Evolutionary conservation across 495 filamentous ascomycete species (phyloP).

Genomic region (Chaetomium cochliodes): DNA sequence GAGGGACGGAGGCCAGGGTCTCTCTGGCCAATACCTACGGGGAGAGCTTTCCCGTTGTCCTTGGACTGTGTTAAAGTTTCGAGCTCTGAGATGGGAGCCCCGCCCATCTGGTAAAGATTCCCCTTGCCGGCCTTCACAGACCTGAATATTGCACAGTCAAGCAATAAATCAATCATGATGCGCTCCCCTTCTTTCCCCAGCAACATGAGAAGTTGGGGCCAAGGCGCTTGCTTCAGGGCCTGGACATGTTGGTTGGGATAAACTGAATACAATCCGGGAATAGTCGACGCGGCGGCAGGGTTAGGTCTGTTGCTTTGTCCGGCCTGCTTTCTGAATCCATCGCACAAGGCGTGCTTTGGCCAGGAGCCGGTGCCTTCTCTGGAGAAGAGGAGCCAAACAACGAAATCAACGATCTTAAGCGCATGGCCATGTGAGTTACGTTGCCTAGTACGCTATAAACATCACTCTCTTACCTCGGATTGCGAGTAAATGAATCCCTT

Average conservation of each 20-base stretch:
- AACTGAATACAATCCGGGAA: slow-evolving; percentile 54
- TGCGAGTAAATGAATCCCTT: slow-evolving; percentile 47
- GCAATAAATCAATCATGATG: slow-evolving; percentile 75
- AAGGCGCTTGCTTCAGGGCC: slow-evolving; percentile 65
- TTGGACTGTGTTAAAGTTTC: slow-evolving; percentile 27
- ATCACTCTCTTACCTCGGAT: slow-evolving; percentile 55
- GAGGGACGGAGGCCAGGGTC: slow-evolving; percentile 44
- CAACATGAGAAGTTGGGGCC: slow-evolving; percentile 68
- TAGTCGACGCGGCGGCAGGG: slow-evolving; percentile 3
- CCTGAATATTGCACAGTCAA: slow-evolving; percentile 76
- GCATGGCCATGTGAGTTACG: slow-evolving; percentile 13
- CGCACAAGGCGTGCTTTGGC: slow-evolving; percentile 71
- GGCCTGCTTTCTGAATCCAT: slow-evolving; percentile 61
- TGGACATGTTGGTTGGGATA: slow-evolving; percentile 70
- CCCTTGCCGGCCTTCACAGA: slow-evolving; percentile 56
- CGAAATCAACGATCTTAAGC: slow-evolving; percentile 79
- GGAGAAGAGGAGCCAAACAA: slow-evolving; percentile 72
- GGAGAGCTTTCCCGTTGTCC: slow-evolving; percentile 19
- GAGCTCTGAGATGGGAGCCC: slow-evolving; percentile 50
- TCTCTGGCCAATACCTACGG: slow-evolving; percentile 18
- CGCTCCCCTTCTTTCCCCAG: slow-evolving; percentile 75
- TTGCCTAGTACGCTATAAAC: neutral
- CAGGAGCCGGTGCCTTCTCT: slow-evolving; percentile 49
- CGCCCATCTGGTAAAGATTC: slow-evolving; percentile 77
- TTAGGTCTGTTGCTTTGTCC: slow-evolving; percentile 29